Conservation (phyloP, 768 basidiomycete species). For the Podaxis rugospora region DNA sequence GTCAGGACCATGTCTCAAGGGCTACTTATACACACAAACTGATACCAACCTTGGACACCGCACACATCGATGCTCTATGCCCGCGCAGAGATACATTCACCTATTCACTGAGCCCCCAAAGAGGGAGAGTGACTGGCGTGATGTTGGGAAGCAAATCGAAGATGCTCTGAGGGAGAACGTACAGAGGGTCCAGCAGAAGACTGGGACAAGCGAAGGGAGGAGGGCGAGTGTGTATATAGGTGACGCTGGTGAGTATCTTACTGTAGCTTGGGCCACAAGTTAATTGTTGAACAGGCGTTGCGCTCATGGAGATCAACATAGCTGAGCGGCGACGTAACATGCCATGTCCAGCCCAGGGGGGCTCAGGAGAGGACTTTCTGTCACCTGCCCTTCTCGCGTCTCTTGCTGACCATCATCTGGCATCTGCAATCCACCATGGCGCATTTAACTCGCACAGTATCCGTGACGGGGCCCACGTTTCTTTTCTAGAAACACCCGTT, state of each 20-base stretch:
- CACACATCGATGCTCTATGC: neutral
- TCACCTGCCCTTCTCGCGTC: constrained; percentile 14
- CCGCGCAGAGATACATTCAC: constrained; percentile 13
- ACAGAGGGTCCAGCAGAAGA: constrained; percentile 18
- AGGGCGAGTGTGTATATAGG: constrained; percentile 25
- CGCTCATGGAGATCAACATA: constrained; percentile 23
- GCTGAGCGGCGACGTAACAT: constrained; percentile 7
- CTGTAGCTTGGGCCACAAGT: neutral
- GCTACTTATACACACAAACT: neutral
- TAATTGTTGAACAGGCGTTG: constrained; percentile 17
- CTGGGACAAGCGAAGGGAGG: constrained; percentile 8
- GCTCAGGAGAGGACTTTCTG: constrained; percentile 2
- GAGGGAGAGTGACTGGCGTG: constrained; percentile 17
- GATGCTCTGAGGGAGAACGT: constrained; percentile 21
- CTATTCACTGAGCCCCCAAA: constrained; percentile 17
- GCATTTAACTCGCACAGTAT: constrained; percentile 8
- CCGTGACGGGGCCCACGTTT: constrained; percentile 15
- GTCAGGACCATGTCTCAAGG: neutral
- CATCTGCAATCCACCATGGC: constrained; percentile 15
- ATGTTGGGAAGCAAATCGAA: constrained; percentile 20
- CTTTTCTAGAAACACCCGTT: constrained; percentile 38
- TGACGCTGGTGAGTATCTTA: constrained; percentile 17
- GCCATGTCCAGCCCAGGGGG: neutral
- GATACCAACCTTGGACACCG: too few relatives aligned
- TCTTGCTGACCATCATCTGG: constrained; percentile 19